Evolutionary conservation across 768 basidiomycete genomes (phyloP).

Genomic region (Gloeophyllum trabeum): DNA sequence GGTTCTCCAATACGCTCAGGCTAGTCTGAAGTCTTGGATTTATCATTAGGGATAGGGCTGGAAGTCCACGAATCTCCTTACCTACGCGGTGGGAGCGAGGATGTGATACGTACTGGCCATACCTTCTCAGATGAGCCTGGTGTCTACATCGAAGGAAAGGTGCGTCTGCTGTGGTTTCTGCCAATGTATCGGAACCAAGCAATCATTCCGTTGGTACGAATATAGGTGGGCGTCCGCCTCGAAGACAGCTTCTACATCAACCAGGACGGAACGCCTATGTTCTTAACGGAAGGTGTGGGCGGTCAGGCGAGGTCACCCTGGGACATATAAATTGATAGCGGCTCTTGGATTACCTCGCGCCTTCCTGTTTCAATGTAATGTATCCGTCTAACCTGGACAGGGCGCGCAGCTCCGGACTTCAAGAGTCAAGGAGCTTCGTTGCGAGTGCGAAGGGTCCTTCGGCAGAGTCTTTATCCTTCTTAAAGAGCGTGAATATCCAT

Average conservation of each 20-base stretch:
- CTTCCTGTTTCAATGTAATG: not conserved
- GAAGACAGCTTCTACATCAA: slow-evolving; percentile 75
- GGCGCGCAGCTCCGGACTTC: not conserved
- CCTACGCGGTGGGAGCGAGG: slow-evolving; percentile 56
- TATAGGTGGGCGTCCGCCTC: slow-evolving; percentile 63
- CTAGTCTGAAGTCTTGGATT: too few relatives aligned
- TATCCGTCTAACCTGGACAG: not conserved
- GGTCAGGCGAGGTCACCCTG: slow-evolving; percentile 35
- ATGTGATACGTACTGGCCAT: slow-evolving; percentile 49
- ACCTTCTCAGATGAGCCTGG: slow-evolving; percentile 80
- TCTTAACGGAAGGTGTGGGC: slow-evolving; percentile 56
- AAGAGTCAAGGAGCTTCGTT: not conserved
- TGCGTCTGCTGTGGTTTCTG: slow-evolving; percentile 13
- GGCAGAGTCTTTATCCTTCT: too few relatives aligned
- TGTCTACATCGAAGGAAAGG: slow-evolving; percentile 61
- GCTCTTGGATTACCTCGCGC: too few relatives aligned
- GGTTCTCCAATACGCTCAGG: not conserved
- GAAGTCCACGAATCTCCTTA: slow-evolving; percentile 80
- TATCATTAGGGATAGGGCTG: slow-evolving; percentile 71
- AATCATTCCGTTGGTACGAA: slow-evolving; percentile 6
- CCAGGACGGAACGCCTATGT: slow-evolving; percentile 38
- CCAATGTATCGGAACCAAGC: slow-evolving; percentile 1
- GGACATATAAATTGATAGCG: slow-evolving; percentile 22
- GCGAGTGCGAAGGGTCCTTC: not conserved
- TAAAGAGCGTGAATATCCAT: too few relatives aligned